A percentile compares a stretch with the other conserved stretches of the same genome.
phyloP scores from a whole-genome alignment of 78 protist genomes.

The Creolimax fragrantissima region DNA sequence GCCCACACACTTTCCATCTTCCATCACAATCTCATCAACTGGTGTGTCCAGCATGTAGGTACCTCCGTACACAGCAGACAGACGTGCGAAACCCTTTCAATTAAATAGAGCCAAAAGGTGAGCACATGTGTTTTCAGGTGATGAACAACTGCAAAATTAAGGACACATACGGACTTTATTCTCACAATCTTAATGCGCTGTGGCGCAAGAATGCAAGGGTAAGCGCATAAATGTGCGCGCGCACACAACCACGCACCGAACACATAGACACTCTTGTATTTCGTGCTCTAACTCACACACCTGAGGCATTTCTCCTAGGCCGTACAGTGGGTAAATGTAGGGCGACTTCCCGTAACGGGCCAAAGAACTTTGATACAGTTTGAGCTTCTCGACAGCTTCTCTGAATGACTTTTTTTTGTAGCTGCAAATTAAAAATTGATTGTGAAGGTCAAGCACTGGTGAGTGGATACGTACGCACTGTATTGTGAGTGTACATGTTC shows the following conservation, averaged over 20 bases:
- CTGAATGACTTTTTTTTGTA: conserved; percentile 71
- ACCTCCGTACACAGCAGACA: conserved; percentile 97
- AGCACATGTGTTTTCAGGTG: no score
- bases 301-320: conserved; percentile 96
- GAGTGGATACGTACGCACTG: neutral
- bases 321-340: conserved; percentile 96
- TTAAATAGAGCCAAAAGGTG: no score
- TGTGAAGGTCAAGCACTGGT: neutral
- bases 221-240: neutral
- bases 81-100: conserved; percentile 58
- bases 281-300: no score
- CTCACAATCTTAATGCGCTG: no score
- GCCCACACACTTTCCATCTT: conserved; percentile 77
- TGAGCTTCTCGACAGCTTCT: conserved; percentile 54
- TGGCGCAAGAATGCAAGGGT: no score
- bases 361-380: conserved; percentile 82
- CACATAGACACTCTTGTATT: neutral
- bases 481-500: neutral
- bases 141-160: no score
- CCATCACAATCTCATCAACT: conserved; percentile 62
- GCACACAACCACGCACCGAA: neutral
- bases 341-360: conserved; percentile 77
- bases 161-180: no score
- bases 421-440: neutral
- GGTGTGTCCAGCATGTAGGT: conserved; percentile 92